Conservation (phyloP, 108 stramenopile genomes). For the Epithemia pelagica region DNA sequence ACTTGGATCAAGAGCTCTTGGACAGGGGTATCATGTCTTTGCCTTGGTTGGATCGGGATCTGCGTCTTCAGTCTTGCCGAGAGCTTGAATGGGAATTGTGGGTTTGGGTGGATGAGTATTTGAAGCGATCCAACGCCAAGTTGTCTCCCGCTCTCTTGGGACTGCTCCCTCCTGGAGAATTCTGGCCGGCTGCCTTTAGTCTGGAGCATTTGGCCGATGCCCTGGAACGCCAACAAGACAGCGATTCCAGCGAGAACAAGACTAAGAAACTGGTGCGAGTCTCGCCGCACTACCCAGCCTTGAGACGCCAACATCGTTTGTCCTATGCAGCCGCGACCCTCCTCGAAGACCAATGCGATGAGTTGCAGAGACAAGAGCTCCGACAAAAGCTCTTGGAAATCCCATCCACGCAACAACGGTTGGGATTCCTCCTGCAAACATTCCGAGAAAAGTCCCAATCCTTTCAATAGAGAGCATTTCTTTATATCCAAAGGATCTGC, state of each 20-base stretch:
- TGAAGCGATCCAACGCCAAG: conserved; percentile 26
- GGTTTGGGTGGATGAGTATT: conserved; percentile 49
- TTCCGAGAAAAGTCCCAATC: conserved; percentile 10
- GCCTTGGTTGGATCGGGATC: conserved; percentile 5
- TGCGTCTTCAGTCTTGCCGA: conserved; percentile 26
- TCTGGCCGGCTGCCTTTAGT: conserved; percentile 23
- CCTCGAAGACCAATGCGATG: conserved; percentile 28
- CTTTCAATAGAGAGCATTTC: too few relatives aligned
- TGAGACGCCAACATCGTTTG: conserved; percentile 51
- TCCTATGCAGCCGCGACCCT: conserved; percentile 53
- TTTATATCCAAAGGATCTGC: too few relatives aligned
- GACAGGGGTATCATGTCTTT: conserved; percentile 34
- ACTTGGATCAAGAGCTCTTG: conserved; percentile 40
- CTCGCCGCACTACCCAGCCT: conserved; percentile 44
- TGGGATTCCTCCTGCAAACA: conserved; percentile 21
- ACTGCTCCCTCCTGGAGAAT: conserved; percentile 41
- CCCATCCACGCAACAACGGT: conserved; percentile 40
- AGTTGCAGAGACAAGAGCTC: conserved; percentile 8
- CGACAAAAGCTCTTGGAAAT: conserved; percentile 43
- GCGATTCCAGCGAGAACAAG: background rate
- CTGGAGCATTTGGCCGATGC: conserved; percentile 14
- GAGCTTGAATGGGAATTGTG: conserved; percentile 54
- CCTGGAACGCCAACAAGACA: background rate
- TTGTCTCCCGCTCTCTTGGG: conserved; percentile 39
- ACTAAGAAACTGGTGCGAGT: conserved; percentile 24